Conservation (phyloP, 1,284 basidiomycete genomes). For the Trametes versicolor region DNA sequence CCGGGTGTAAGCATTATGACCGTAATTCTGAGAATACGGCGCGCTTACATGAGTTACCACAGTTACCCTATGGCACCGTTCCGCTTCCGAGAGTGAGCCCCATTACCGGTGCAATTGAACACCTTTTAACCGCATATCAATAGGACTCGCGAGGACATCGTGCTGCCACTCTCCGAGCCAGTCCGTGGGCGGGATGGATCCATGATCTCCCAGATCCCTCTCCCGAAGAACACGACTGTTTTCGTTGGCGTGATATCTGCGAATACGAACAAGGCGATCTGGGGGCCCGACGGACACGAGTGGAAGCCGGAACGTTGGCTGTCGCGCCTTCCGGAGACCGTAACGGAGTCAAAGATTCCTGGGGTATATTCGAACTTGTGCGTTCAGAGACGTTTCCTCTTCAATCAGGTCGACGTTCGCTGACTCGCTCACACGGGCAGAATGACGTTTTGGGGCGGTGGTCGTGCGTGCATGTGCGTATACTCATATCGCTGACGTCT, state of each 20-base stretch:
- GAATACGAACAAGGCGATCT: constrained; percentile 30
- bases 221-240: constrained; percentile 29
- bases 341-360: constrained; percentile 30
- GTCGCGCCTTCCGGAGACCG: constrained; percentile 9
- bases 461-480: constrained; percentile 26
- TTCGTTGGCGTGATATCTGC: constrained; percentile 22
- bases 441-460: constrained; percentile 28
- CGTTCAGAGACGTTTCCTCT: background rate
- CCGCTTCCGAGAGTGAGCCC: constrained; percentile 28
- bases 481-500: constrained; percentile 6
- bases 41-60: background rate
- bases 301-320: constrained; percentile 39
- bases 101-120: too few relatives aligned
- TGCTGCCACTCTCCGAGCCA: constrained; percentile 30
- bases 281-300: constrained; percentile 36
- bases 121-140: too few relatives aligned
- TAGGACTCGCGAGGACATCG: constrained; percentile 29
- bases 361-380: constrained; percentile 37
- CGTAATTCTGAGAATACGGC: too few relatives aligned
- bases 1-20: constrained; percentile 30
- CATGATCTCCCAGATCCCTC: constrained; percentile 26
- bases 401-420: background rate
- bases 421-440: background rate
- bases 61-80: constrained; percentile 30
- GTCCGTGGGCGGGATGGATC: constrained; percentile 24